Evolutionary conservation across 1,139 yeast genomes (phyloP).

Genomic region (Saccharomycopsis hybrid): DNA sequence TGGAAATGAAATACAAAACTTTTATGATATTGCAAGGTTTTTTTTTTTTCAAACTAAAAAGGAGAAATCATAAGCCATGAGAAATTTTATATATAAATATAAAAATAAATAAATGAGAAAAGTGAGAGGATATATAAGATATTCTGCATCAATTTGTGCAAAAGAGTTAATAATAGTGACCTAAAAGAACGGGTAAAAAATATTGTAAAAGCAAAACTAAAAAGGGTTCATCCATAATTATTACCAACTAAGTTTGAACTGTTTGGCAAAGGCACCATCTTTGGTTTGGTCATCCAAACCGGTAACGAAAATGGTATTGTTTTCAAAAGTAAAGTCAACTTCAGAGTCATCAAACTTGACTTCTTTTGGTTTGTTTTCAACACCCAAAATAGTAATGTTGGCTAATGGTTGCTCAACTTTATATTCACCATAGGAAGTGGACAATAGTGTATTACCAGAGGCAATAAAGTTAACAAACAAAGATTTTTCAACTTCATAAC

Average conservation of each 20-base stretch:
- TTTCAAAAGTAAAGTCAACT: not conserved
- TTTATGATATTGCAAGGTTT: too few relatives aligned
- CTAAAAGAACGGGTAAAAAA: too few relatives aligned
- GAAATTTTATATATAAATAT: too few relatives aligned
- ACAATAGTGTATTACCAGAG: not conserved
- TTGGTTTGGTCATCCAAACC: not conserved
- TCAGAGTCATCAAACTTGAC: not conserved
- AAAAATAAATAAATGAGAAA: too few relatives aligned
- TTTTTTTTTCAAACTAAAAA: too few relatives aligned
- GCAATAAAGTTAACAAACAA: not conserved
- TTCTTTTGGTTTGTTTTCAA: not conserved
- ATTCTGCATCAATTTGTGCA: too few relatives aligned
- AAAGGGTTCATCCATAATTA: too few relatives aligned
- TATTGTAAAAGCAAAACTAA: too few relatives aligned
- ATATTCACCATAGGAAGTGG: not conserved
- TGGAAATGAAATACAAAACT: too few relatives aligned
- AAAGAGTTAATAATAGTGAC: too few relatives aligned
- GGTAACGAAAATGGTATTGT: not conserved
- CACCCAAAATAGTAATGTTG: not conserved
- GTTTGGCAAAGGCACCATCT: not conserved
- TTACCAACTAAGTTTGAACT: not conserved
- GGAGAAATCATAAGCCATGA: too few relatives aligned
- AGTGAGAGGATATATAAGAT: too few relatives aligned
- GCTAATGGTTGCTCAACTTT: not conserved
- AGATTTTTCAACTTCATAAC: not conserved